Percentiles rank a stretch among this genome's conserved stretches.
These are phyloP conservation scores for Alternaria sp. DNA, from an alignment of 2,329 filamentous ascomycete species.

Conservation along the genomic window DNA sequence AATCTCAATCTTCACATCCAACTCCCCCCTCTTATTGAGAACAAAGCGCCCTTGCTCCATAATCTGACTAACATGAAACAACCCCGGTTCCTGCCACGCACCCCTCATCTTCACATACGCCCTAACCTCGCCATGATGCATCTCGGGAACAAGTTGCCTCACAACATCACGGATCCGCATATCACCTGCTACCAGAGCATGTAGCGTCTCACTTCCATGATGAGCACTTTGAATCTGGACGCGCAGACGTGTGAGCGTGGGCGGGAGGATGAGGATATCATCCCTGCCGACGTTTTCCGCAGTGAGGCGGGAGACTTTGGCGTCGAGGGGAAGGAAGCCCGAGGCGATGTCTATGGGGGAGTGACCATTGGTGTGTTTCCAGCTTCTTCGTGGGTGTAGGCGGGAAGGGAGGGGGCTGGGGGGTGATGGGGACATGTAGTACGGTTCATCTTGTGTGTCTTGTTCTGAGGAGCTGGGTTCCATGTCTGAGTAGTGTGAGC, in stretches of 20 bases:
- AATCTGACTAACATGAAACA: constrained; percentile 15
- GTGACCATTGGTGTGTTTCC: neutral
- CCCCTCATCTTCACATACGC: constrained; percentile 20
- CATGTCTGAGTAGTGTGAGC: neutral
- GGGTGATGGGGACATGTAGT: neutral
- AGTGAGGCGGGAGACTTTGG: neutral
- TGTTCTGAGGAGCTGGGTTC: neutral
- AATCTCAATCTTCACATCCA: constrained; percentile 19
- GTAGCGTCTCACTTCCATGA: constrained; percentile 1
- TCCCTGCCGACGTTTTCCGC: neutral
- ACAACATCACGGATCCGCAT: constrained; percentile 27
- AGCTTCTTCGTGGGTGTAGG: neutral
- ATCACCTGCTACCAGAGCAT: constrained; percentile 18
- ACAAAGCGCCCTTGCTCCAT: constrained; percentile 9
- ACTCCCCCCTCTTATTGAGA: constrained; percentile 14
- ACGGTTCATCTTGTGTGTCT: neutral
- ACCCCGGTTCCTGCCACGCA: constrained; percentile 21
- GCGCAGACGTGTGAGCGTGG: constrained; percentile 9
- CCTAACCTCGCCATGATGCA: neutral
- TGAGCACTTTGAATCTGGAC: constrained; percentile 8
- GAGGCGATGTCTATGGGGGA: neutral
- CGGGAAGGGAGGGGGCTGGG: neutral
- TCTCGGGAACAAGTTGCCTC: constrained; percentile 15
- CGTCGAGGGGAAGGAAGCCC: neutral
- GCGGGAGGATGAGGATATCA: constrained; percentile 20